Evolutionary conservation across 768 basidiomycete species (phyloP).

Genomic region (Mycena haematopus): DNA sequence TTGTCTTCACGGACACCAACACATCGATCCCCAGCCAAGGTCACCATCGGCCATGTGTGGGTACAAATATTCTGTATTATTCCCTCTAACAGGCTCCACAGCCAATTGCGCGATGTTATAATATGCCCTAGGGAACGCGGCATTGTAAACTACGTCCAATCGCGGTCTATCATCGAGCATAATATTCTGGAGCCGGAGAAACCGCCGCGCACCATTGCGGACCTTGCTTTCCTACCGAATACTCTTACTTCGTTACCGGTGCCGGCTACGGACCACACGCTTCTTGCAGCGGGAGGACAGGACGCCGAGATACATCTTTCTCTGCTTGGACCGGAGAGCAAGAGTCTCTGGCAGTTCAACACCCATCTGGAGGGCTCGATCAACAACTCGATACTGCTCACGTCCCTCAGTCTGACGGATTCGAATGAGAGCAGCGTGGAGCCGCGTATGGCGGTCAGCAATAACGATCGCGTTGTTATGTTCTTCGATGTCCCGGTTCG

Average conservation of each 20-base stretch:
- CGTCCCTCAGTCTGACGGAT: constrained; percentile 60
- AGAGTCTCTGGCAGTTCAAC: constrained; percentile 59
- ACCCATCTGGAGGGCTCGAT: constrained; percentile 68
- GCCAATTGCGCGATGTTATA: constrained; percentile 81
- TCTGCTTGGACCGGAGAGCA: constrained; percentile 36
- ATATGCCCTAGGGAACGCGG: constrained; percentile 74
- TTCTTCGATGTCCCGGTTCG: constrained; percentile 78
- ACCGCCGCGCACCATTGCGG: constrained; percentile 55
- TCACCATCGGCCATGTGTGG: constrained; percentile 70
- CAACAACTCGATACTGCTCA: constrained; percentile 83
- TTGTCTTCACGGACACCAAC: constrained; percentile 52
- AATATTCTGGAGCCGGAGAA: constrained; percentile 49
- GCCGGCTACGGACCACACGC: constrained; percentile 55
- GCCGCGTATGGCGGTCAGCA: constrained; percentile 81
- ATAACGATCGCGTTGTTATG: constrained; percentile 84
- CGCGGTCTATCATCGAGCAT: constrained; percentile 62
- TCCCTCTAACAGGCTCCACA: constrained; percentile 36
- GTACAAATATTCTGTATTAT: not conserved
- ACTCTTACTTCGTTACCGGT: constrained; percentile 64
- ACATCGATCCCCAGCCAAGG: constrained; percentile 46
- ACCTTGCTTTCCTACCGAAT: constrained; percentile 66
- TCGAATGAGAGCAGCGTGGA: constrained; percentile 71
- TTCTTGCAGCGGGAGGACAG: constrained; percentile 81
- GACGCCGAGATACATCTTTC: constrained; percentile 76
- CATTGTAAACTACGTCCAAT: constrained; percentile 66